A percentile compares a stretch with the other conserved stretches of the same genome.
Evolutionary conservation across 2,329 filamentous ascomycete genomes (phyloP).

Genomic region (Sarocladium strictum): DNA sequence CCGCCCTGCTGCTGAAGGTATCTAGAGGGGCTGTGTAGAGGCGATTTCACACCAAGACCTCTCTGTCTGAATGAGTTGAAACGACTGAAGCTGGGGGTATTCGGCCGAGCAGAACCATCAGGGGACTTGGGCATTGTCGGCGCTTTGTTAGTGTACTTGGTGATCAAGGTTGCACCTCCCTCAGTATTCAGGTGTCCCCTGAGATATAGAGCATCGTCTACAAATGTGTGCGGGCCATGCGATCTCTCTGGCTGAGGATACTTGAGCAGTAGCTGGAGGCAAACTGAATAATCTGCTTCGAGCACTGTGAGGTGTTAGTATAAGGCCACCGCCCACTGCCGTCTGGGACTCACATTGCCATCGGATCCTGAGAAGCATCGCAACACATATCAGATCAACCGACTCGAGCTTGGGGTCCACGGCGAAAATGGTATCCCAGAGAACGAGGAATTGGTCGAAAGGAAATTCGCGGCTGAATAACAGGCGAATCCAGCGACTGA

Average conservation of each 20-base stretch:
- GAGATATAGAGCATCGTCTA: constrained; percentile 78
- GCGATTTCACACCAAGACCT: constrained; percentile 35
- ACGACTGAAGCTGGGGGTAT: constrained; percentile 29
- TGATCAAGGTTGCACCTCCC: constrained; percentile 60
- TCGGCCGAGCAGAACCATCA: constrained; percentile 18
- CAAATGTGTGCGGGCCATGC: constrained; percentile 69
- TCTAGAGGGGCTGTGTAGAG: constrained; percentile 39
- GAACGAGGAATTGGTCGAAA: constrained; percentile 72
- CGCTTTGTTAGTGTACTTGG: constrained; percentile 60
- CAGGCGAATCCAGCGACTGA: constrained; percentile 84
- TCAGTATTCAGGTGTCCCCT: constrained; percentile 55
- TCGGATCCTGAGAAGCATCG: constrained; percentile 86
- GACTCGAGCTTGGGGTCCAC: constrained; percentile 75
- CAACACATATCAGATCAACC: constrained; percentile 85
- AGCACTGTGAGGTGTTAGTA: constrained; percentile 53
- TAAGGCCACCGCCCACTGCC: too few relatives aligned
- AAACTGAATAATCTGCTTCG: constrained; percentile 80
- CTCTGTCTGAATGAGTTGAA: constrained; percentile 32
- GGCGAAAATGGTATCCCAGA: constrained; percentile 91
- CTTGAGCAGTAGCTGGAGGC: constrained; percentile 73
- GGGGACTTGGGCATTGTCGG: constrained; percentile 29
- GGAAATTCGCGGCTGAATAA: constrained; percentile 91
- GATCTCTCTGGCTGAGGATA: constrained; percentile 65
- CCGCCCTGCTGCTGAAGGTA: constrained; percentile 53
- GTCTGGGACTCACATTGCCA: constrained; percentile 66